Evolutionary conservation across 139 green algal species (phyloP).

Genomic region (Zygnema cylindricum): DNA sequence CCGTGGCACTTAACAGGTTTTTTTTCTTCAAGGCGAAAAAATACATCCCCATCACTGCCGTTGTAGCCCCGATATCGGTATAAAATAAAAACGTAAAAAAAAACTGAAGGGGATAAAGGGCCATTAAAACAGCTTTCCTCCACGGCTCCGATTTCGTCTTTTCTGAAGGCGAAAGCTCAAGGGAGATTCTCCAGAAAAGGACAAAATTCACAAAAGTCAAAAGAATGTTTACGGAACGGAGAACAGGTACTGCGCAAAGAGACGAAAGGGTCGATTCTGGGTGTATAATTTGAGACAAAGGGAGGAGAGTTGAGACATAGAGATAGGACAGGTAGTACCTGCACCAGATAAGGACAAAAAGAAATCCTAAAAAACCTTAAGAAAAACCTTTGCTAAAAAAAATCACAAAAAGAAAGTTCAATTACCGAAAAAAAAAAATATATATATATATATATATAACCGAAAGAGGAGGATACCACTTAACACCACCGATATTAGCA

Average conservation of each 20-base stretch:
- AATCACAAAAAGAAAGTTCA: too few relatives aligned
- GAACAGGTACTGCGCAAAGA: constrained; percentile 67
- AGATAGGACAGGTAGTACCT: constrained; percentile 13
- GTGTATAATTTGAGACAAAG: neutral
- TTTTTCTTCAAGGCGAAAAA: constrained; percentile 51
- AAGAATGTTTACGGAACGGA: constrained; percentile 74
- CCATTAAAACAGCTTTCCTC: neutral
- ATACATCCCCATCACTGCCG: constrained; percentile 72
- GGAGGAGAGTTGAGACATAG: neutral
- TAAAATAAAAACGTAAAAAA: constrained; percentile 93
- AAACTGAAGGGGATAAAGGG: constrained; percentile 83
- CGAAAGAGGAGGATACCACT: too few relatives aligned
- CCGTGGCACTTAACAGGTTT: neutral
- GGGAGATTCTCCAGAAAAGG: constrained; percentile 27
- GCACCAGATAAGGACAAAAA: neutral
- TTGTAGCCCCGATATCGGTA: constrained; percentile 83
- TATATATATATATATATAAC: too few relatives aligned
- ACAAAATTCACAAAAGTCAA: constrained; percentile 66
- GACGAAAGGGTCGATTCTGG: neutral
- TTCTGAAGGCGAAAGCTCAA: neutral
- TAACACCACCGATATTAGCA: too few relatives aligned
- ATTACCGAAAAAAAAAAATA: too few relatives aligned
- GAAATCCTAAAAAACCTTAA: too few relatives aligned
- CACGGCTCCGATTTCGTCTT: neutral
- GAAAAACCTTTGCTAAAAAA: too few relatives aligned